Evolutionary conservation across 1,139 yeast genomes (phyloP).

Genomic region (Hyphopichia khmerensis): DNA sequence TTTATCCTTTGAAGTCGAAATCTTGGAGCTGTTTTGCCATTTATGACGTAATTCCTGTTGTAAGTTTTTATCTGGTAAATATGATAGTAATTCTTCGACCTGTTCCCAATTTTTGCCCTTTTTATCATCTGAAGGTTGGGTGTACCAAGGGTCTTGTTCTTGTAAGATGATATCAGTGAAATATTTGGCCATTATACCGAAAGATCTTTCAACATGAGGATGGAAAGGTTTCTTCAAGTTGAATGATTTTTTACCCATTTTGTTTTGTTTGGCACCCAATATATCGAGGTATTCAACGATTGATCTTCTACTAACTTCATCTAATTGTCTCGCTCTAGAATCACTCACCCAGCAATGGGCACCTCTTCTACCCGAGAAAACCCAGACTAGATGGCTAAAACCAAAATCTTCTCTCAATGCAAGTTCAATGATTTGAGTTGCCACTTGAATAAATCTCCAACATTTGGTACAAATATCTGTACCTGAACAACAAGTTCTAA

Average conservation of each 20-base stretch:
- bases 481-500: constrained; percentile 90
- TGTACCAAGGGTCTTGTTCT: constrained; percentile 82
- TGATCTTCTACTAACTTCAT: constrained; percentile 72
- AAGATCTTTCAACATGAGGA: constrained; percentile 80
- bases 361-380: constrained; percentile 98
- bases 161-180: constrained; percentile 66
- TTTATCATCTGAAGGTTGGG: constrained; percentile 24
- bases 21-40: constrained; percentile 34
- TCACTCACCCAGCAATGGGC: constrained; percentile 99
- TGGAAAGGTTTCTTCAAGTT: constrained; percentile 78
- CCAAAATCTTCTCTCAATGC: constrained; percentile 89
- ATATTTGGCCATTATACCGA: constrained; percentile 60
- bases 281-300: constrained; percentile 84
- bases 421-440: constrained; percentile 69
- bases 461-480: constrained; percentile 85
- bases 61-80: constrained; percentile 59
- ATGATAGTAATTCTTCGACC: constrained; percentile 55
- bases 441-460: constrained; percentile 93
- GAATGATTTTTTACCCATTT: constrained; percentile 36
- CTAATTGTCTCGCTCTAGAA: constrained; percentile 68
- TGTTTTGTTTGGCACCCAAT: constrained; percentile 50
- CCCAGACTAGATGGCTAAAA: constrained; percentile 85
- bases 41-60: constrained; percentile 50
- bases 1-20: constrained; percentile 47
- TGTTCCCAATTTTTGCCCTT: constrained; percentile 45